These are phyloP conservation scores for Neospora caninum DNA, from an alignment of 169 alveolate species.

Conservation along the genomic window DNA sequence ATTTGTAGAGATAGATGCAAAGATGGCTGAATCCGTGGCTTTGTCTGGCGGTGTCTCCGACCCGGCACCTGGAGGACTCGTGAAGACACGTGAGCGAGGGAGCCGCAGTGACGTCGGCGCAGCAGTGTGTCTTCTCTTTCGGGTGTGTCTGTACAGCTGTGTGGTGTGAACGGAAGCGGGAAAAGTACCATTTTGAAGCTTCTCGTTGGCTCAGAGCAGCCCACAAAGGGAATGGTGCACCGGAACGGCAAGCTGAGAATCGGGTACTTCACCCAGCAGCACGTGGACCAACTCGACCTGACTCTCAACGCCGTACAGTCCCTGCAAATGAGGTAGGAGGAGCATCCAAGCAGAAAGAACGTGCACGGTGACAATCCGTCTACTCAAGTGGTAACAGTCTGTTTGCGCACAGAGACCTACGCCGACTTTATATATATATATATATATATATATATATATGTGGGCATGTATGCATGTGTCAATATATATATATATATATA, in stretches of 20 bases:
- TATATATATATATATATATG: background rate
- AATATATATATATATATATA: too few species aligned
- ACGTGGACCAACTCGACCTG: conserved; percentile 93
- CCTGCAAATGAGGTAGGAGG: conserved; percentile 77
- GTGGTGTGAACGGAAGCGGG: conserved; percentile 99
- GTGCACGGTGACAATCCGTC: background rate
- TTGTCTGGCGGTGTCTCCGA: too few species aligned
- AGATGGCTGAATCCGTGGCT: too few species aligned
- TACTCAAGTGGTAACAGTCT: too few species aligned
- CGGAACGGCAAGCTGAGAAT: conserved; percentile 93
- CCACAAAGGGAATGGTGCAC: conserved; percentile 89
- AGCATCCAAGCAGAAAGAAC: background rate
- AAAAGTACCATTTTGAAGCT: conserved; percentile 94
- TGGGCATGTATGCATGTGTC: background rate
- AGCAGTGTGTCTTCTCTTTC: too few species aligned
- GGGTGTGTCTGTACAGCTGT: conserved; percentile 74
- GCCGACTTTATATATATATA: background rate
- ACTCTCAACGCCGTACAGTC: conserved; percentile 95
- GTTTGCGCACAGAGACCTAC: background rate
- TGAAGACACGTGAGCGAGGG: too few species aligned
- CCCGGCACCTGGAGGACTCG: too few species aligned
- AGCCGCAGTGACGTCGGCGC: too few species aligned
- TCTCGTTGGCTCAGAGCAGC: conserved; percentile 87
- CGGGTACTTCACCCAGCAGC: conserved; percentile 96
- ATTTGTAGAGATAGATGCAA: too few species aligned